Evolutionary conservation across 179 eudicot genomes (phyloP).

Genomic region (Actinidia arguta): DNA sequence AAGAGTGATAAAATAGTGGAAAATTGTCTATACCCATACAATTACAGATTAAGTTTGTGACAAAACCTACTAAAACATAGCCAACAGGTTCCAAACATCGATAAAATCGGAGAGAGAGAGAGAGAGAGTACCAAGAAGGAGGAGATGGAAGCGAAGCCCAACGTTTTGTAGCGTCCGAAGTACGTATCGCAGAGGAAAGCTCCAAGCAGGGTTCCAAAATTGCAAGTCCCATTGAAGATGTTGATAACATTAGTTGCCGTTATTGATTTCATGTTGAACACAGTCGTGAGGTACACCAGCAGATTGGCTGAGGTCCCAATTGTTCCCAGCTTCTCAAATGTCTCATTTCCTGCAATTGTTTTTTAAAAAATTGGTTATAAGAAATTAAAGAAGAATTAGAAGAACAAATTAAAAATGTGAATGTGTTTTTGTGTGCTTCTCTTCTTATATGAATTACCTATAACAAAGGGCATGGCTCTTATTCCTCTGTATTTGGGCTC

Average conservation of each 20-base stretch:
- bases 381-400: not conserved
- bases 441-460: not conserved
- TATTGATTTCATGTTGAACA: constrained; percentile 38
- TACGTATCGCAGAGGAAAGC: constrained; percentile 39
- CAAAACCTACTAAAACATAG: too few species aligned
- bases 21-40: too few species aligned
- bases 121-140: not conserved
- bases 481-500: constrained; percentile 13
- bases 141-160: constrained; percentile 3
- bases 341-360: constrained; percentile 37
- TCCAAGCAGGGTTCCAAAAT: constrained; percentile 36
- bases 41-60: too few species aligned
- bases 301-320: constrained; percentile 9
- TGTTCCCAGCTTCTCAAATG: constrained; percentile 40
- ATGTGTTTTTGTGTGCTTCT: not conserved
- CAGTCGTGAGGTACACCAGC: constrained; percentile 35
- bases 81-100: too few species aligned
- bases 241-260: constrained; percentile 34
- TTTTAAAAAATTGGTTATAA: not conserved
- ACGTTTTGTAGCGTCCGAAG: constrained; percentile 6
- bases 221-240: constrained; percentile 36
- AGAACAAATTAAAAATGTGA: not conserved
- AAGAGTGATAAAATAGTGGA: too few species aligned
- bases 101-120: not conserved
- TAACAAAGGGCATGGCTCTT: constrained; percentile 4